Evolutionary conservation across 345 rosid genomes (phyloP).

Genomic region (Reutealis trisperma): DNA sequence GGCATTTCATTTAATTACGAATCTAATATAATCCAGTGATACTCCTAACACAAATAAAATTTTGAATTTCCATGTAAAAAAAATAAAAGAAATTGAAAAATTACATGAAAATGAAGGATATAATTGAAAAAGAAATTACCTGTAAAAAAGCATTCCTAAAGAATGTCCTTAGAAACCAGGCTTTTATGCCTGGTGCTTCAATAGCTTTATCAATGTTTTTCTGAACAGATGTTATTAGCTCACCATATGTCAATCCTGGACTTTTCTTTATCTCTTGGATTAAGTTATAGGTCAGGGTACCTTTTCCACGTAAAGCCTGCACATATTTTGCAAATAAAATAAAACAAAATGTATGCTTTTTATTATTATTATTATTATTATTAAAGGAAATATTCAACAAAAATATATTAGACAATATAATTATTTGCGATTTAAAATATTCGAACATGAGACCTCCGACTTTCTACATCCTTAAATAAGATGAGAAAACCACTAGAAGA

Average conservation of each 20-base stretch:
- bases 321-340: background rate
- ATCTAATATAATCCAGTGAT: too few species aligned
- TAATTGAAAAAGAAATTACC: conserved; percentile 23
- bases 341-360: background rate
- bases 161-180: conserved; percentile 28
- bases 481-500: too few species aligned
- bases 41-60: too few species aligned
- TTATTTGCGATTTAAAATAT: too few species aligned
- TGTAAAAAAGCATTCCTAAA: conserved; percentile 29
- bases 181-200: conserved; percentile 23
- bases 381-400: too few species aligned
- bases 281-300: conserved; percentile 42
- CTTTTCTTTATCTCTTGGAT: conserved; percentile 19
- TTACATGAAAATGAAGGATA: background rate
- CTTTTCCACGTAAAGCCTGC: conserved; percentile 42
- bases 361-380: too few species aligned
- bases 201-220: conserved; percentile 34
- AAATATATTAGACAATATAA: too few species aligned
- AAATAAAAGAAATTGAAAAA: too few species aligned
- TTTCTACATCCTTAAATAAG: too few species aligned
- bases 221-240: conserved; percentile 29
- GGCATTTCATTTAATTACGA: too few species aligned
- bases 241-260: conserved; percentile 35
- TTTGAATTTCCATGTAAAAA: too few species aligned
- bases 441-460: too few species aligned